Base-by-base conservation (phyloP, 2,329 filamentous ascomycete genomes). In the Diaporthe citrichinensis region DNA sequence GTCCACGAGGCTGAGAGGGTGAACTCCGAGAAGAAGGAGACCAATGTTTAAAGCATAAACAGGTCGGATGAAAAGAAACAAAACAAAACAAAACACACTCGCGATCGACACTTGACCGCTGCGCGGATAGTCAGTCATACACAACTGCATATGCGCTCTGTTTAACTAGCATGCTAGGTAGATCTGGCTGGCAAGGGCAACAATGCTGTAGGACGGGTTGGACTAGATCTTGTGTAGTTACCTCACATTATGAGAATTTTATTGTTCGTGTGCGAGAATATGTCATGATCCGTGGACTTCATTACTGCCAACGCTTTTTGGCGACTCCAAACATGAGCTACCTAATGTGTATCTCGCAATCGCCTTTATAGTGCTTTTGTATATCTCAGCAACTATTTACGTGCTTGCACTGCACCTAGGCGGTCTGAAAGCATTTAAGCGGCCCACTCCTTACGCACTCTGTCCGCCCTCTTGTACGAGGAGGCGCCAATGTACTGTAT, bases 401-500 rank as follows among this genome's bases (percentile, higher is more conserved):
- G 17, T 23, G 53, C 25, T 31, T 20, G 14, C 9, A 12, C 34
- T 59, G 2, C 25, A 17, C 12, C 23, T 14, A 20, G 46, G 5
- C 23, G 31, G 23, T 20, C 14, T 28, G 34, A 17, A 4, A 4
- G 3, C 17, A 9, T 39, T 53, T 36, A 69, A 14, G 23, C 65
- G n/a, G 20, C 17, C 65, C 65, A 69, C 49, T 55, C 65, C 14
- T 41, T 69, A 2, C 65, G 49, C 23, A 69, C 49, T 20, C 44
- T 69, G 17, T 69, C 49, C 7, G 34, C n/a, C 49, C 65, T 69
- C 65, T 55, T 55, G n/a, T 55, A 55, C 9, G 65, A 55, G 28
- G 36, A 34, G 65, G 49, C 34, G 34, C 49, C 34, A 15, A 78
- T 57, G 71, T 90, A 91, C 51, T 80, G 79, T 67, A 91, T 86